phyloP scores from a whole-genome alignment of 306 rosid species.

The Echinosophora koreensis region DNA sequence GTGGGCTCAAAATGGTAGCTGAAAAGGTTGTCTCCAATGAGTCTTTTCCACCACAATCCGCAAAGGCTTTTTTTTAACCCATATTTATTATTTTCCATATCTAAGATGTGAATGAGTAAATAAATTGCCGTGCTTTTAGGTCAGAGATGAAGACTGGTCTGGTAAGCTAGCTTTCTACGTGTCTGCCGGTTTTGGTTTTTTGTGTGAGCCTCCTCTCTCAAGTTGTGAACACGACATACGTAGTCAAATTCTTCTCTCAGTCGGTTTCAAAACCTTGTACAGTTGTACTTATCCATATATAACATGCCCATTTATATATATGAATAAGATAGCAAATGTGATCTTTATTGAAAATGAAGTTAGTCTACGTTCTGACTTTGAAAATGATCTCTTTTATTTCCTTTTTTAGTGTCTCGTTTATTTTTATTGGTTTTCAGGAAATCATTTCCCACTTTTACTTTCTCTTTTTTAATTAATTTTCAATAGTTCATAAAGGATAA shows the following conservation, averaged over 20 bases:
- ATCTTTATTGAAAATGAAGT: slow-evolving; percentile 55
- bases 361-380: slow-evolving; percentile 30
- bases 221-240: slow-evolving; percentile 32
- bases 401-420: not conserved
- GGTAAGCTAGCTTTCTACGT: slow-evolving; percentile 49
- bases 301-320: not conserved
- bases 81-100: slow-evolving; percentile 12
- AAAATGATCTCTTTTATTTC: slow-evolving; percentile 22
- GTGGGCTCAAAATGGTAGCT: slow-evolving; percentile 45
- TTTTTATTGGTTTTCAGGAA: slow-evolving; percentile 26
- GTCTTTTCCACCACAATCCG: slow-evolving; percentile 43
- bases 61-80: not conserved
- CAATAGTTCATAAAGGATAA: slow-evolving; percentile 6
- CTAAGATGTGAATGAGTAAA: slow-evolving; percentile 43
- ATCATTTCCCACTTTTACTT: slow-evolving; percentile 9
- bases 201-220: not conserved
- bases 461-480: not conserved
- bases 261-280: slow-evolving; percentile 48
- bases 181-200: slow-evolving; percentile 44
- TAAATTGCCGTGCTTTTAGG: slow-evolving; percentile 42
- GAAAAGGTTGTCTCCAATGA: slow-evolving; percentile 43
- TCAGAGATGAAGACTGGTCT: slow-evolving; percentile 46
- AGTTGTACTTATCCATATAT: slow-evolving; percentile 44
- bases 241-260: slow-evolving; percentile 48
- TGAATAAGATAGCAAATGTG: slow-evolving; percentile 24